Percentiles rank a stretch among this genome's conserved stretches.
Conservation (phyloP, 2,329 filamentous ascomycete genomes). For the Cladophialophora bantiana region DNA sequence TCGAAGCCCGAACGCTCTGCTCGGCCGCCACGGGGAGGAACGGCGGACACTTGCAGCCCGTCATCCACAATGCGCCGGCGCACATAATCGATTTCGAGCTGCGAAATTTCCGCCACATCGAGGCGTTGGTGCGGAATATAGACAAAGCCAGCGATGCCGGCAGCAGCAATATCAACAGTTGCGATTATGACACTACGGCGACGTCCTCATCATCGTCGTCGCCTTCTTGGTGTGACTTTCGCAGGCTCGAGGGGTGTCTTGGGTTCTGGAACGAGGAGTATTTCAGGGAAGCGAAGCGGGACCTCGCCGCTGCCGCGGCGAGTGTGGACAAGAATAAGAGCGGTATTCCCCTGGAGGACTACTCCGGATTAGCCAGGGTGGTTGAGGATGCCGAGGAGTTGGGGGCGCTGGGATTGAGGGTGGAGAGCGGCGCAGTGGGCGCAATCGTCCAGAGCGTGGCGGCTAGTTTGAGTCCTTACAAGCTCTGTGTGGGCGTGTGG, state of each 20-base stretch:
- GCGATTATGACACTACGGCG: too few relatives aligned
- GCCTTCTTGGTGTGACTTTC: constrained; percentile 28
- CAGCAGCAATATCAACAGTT: not conserved
- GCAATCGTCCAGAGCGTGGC: constrained; percentile 32
- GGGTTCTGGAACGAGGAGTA: constrained; percentile 34
- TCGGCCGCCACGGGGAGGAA: constrained; percentile 55
- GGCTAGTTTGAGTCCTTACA: constrained; percentile 35
- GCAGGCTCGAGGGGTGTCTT: constrained; percentile 20
- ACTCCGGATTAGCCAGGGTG: constrained; percentile 18
- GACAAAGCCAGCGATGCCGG: not conserved
- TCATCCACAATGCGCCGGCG: constrained; percentile 48
- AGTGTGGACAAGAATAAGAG: not conserved
- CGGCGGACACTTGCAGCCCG: constrained; percentile 52
- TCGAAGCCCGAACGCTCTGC: constrained; percentile 55
- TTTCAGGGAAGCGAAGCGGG: constrained; percentile 33
- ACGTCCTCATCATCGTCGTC: too few relatives aligned
- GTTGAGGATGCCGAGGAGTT: constrained; percentile 42
- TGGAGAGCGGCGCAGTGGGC: constrained; percentile 23
- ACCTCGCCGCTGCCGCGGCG: too few relatives aligned
- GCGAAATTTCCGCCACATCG: constrained; percentile 28
- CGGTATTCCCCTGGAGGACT: not conserved
- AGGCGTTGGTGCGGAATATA: constrained; percentile 3
- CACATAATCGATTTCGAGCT: constrained; percentile 57
- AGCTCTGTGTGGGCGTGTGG: constrained; percentile 33
- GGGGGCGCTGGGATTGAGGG: constrained; percentile 42